Base-by-base conservation (phyloP, 2,329 filamentous ascomycete species). In the Aspergillus ochraceus region DNA sequence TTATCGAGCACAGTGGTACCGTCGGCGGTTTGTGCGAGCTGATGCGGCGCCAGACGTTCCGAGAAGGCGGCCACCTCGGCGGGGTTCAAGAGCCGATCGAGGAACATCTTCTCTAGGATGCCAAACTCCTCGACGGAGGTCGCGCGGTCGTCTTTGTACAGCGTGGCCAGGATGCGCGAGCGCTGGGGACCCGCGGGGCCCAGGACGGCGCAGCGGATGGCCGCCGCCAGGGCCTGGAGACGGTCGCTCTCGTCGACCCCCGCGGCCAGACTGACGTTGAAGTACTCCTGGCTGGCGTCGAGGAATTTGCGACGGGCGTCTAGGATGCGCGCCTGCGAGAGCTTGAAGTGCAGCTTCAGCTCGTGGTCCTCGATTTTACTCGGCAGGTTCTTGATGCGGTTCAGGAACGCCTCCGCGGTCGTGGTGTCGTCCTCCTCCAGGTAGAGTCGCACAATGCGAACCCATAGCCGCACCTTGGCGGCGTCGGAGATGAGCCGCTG, bases 101-200 rank as follows among this genome's bases (percentile, higher is more conserved):
- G 83, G 76, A 96, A 97, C 86, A 99, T 98, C 81, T 98, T 98
- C 80, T 98, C 95, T 14, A 99, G 81, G 56, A 99, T 97, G 52
- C 87, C 83, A 71, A 90, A 94, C 77, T 98, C 91, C 32, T 89
- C 86, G 2, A 95, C 85, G 53, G 88, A 85, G 3, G 83, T 81
- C 0, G 91, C 85, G 30, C 95, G 86, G 66, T 98, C 95, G 76
- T 99, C 95, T 76, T 96, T 97, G 84, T 97, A 97, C 14, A 99
- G 81, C 55, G 90, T 88, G 4, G 88, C 91, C 19, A 99, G 84
- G 49, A 89, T 88, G 51, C 91, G 87, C 63, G 90, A 92, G 56
- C 95, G 88, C 70, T 88, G 83, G 0, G 95, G 95, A 0, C 95
- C 95, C 0, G 95, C 95, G 1, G 94, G 94, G 0, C 93, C 93